These are phyloP conservation scores for Colletotrichum coccodes DNA, from an alignment of 2,329 filamentous ascomycete species.

Conservation along the genomic window DNA sequence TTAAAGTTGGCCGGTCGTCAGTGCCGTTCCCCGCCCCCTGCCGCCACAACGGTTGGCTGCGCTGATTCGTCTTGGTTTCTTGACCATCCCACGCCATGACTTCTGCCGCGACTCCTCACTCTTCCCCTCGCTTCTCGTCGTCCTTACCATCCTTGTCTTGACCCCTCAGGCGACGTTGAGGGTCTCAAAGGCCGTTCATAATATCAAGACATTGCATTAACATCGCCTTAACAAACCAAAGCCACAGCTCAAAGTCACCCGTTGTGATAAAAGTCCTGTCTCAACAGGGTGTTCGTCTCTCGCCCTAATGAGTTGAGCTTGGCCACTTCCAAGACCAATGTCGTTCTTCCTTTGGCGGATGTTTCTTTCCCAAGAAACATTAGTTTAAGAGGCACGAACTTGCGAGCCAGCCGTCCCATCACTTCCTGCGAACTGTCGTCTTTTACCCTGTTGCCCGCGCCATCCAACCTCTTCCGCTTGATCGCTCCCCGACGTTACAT, in stretches of 20 bases:
- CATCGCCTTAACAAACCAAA: not conserved
- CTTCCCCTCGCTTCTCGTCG: slow-evolving; percentile 1
- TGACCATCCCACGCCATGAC: not conserved
- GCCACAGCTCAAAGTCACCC: not conserved
- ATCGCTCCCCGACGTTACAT: not conserved
- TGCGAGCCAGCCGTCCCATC: not conserved
- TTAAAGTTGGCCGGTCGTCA: slow-evolving; percentile 3
- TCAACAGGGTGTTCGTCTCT: not conserved
- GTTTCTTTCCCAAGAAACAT: not conserved
- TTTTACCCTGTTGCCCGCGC: not conserved
- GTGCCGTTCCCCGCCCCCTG: slow-evolving; percentile 16
- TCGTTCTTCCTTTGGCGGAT: not conserved
- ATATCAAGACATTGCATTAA: not conserved
- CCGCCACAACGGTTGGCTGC: slow-evolving; percentile 18
- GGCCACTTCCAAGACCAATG: not conserved
- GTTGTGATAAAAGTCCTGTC: not conserved
- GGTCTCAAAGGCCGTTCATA: slow-evolving; percentile 11
- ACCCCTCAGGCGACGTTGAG: not conserved
- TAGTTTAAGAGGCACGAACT: not conserved
- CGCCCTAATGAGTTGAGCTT: not conserved
- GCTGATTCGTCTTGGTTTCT: slow-evolving; percentile 5
- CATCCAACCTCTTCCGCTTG: not conserved
- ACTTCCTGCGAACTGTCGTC: not conserved
- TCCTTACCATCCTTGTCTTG: not conserved
- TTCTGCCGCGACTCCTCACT: not conserved